A percentile compares a stretch with the other conserved stretches of the same genome.
Evolutionary conservation across 1,284 basidiomycete species (phyloP).

Genomic region (Sanghuangporus sanghuang): DNA sequence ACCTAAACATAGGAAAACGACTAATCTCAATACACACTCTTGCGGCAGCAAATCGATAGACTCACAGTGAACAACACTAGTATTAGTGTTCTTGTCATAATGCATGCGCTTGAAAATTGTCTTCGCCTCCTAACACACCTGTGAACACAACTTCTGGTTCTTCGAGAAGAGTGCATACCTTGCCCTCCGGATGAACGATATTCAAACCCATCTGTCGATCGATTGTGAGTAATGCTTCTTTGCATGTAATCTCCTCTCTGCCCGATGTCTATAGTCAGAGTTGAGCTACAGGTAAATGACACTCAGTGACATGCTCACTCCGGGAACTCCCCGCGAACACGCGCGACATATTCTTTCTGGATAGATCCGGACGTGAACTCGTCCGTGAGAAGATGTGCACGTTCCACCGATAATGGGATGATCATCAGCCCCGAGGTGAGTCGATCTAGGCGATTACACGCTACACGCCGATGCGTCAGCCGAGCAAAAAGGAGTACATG

Average conservation of each 20-base stretch:
- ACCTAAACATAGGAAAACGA: slow-evolving; percentile 40
- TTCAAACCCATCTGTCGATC: slow-evolving; percentile 96
- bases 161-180: slow-evolving; percentile 41
- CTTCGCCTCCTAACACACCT: slow-evolving; percentile 61
- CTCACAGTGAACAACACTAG: slow-evolving; percentile 86
- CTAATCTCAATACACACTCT: neutral
- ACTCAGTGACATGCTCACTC: slow-evolving; percentile 42
- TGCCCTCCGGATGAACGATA: slow-evolving; percentile 90
- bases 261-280: neutral
- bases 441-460: slow-evolving; percentile 92
- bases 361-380: slow-evolving; percentile 83
- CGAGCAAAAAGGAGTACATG: neutral
- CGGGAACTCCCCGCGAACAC: slow-evolving; percentile 81
- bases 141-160: neutral
- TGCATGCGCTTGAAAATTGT: slow-evolving; percentile 86
- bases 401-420: slow-evolving; percentile 70
- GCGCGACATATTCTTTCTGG: slow-evolving; percentile 88
- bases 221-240: slow-evolving; percentile 86
- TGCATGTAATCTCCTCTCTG: slow-evolving; percentile 77
- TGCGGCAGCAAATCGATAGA: slow-evolving; percentile 19
- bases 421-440: slow-evolving; percentile 97
- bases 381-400: slow-evolving; percentile 68
- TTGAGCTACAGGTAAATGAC: slow-evolving; percentile 1
- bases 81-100: slow-evolving; percentile 81
- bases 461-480: slow-evolving; percentile 35